phyloP scores from a whole-genome alignment of 345 rosid species.

The Aegle marmelos region DNA sequence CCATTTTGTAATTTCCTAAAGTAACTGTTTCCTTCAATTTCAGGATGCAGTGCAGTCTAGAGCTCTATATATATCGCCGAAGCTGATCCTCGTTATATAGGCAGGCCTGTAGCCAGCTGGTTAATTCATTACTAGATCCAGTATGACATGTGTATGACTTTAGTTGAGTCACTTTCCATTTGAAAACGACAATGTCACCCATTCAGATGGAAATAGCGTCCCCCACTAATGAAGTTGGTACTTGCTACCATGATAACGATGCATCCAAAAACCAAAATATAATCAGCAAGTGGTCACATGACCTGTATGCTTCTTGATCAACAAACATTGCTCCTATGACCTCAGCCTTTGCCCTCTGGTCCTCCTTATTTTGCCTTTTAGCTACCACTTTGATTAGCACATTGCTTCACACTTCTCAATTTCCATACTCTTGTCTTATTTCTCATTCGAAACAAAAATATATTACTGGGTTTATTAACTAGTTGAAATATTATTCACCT shows the following conservation, averaged over 20 bases:
- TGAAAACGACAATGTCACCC: slow-evolving; percentile 12
- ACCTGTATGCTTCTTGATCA: neutral
- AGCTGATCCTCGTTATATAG: neutral
- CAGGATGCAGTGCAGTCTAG: neutral
- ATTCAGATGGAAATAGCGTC: neutral
- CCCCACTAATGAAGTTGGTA: slow-evolving; percentile 4
- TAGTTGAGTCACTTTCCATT: slow-evolving; percentile 13
- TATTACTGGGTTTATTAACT: too few relatives aligned
- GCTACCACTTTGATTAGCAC: neutral
- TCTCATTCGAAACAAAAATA: too few relatives aligned
- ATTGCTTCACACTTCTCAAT: neutral
- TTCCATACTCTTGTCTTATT: neutral
- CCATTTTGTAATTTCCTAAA: too few relatives aligned
- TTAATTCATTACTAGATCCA: slow-evolving; percentile 14
- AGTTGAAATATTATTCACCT: too few relatives aligned
- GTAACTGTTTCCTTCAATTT: neutral
- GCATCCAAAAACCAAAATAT: neutral
- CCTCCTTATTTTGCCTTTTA: neutral
- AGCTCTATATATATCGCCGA: neutral
- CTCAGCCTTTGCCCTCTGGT: neutral
- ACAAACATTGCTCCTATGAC: neutral
- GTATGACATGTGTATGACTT: slow-evolving; percentile 5
- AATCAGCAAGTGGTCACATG: slow-evolving; percentile 27
- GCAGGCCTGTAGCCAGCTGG: slow-evolving; percentile 20
- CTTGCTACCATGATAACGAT: slow-evolving; percentile 14